These are phyloP conservation scores for Lentinula novae-zelandiae DNA, from an alignment of 1,284 basidiomycete species.

Conservation along the genomic window DNA sequence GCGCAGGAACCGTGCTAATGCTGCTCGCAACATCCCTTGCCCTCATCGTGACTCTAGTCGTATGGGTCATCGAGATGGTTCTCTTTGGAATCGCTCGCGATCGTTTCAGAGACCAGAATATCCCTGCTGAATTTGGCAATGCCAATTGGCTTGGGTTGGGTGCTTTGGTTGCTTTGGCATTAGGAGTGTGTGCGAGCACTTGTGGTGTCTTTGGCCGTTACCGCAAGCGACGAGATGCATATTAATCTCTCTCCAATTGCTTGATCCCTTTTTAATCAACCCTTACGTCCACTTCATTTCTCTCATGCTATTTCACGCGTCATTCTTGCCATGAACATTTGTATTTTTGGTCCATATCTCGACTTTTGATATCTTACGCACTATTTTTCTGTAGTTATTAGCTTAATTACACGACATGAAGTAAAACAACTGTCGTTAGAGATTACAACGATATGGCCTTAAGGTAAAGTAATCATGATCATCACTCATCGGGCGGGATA, in stretches of 20 bases:
- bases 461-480: no score
- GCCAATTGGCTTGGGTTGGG: slow-evolving; percentile 78
- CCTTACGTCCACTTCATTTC: no score
- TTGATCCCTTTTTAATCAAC: background rate
- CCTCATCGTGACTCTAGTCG: slow-evolving; percentile 59
- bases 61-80: slow-evolving; percentile 75
- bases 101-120: slow-evolving; percentile 49
- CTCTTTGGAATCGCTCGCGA: slow-evolving; percentile 71
- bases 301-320: no score
- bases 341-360: no score
- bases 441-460: no score
- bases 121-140: slow-evolving; percentile 56
- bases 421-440: no score
- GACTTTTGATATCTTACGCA: no score
- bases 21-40: slow-evolving; percentile 62
- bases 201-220: slow-evolving; percentile 72
- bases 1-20: slow-evolving; percentile 74
- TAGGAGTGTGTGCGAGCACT: slow-evolving; percentile 62
- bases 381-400: no score
- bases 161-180: slow-evolving; percentile 59
- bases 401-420: no score
- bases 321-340: no score
- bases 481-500: no score
- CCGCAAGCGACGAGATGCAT: slow-evolving; percentile 25
- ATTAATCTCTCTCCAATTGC: background rate